Evolutionary conservation across 371 early-diverging fungal species (phyloP).

Genomic region (Mucor lusitanicus): DNA sequence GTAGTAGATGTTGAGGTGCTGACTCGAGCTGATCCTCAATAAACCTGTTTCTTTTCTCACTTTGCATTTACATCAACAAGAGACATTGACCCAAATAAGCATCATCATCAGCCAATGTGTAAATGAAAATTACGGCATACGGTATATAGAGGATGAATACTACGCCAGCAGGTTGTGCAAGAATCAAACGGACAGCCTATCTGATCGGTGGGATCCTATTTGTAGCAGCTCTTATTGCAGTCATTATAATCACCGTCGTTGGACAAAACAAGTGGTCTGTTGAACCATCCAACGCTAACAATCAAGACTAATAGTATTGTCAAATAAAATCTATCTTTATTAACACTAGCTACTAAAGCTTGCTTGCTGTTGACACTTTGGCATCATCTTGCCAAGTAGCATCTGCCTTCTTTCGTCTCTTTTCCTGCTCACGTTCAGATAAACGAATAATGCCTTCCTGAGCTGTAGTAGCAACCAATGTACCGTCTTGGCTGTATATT

Average conservation of each 20-base stretch:
- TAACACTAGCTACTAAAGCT: background rate
- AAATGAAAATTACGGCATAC: no score
- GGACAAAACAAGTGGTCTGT: background rate
- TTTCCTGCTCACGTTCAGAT: conserved; percentile 15
- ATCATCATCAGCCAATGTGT: no score
- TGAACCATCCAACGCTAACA: background rate
- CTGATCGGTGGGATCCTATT: background rate
- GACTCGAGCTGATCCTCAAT: no score
- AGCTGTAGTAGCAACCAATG: conserved; percentile 71
- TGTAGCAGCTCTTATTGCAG: background rate
- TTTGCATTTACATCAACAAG: no score
- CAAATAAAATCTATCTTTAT: background rate
- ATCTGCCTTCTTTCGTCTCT: background rate
- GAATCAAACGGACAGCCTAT: no score
- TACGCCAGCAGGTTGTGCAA: no score
- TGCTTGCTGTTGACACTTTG: background rate
- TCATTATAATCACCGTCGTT: background rate
- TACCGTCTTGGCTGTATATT: conserved; percentile 79
- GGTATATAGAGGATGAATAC: no score
- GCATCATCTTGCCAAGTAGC: background rate
- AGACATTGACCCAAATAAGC: no score
- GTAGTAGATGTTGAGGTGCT: no score
- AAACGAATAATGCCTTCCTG: conserved; percentile 74
- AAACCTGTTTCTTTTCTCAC: no score
- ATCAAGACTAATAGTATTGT: background rate